Conservation (phyloP, 1,139 yeast species). For the Geotrichum carabidarum region DNA sequence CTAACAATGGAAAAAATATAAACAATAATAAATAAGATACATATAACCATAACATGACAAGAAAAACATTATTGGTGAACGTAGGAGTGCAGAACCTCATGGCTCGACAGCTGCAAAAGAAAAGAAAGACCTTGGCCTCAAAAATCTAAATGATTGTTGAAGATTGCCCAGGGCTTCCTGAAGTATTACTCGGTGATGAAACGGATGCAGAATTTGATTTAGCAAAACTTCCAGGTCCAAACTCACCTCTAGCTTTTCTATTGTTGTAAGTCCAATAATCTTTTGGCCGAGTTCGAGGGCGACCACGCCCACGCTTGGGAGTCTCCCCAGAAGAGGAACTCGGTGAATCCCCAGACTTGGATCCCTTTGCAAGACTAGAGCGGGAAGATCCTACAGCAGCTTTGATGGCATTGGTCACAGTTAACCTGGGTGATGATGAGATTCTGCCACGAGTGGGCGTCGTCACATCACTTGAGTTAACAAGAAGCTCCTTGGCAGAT, state of each 20-base stretch:
- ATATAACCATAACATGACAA: neutral
- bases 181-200: neutral
- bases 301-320: constrained; percentile 10
- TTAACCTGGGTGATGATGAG: constrained; percentile 9
- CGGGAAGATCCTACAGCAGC: constrained; percentile 10
- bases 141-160: neutral
- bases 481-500: neutral
- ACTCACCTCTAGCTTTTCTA: constrained; percentile 10
- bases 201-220: neutral
- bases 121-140: neutral
- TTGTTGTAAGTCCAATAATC: constrained; percentile 13
- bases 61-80: neutral
- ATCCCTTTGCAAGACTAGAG: neutral
- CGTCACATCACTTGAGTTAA: neutral
- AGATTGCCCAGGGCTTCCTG: neutral
- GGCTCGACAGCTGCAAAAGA: neutral
- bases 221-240: constrained; percentile 7
- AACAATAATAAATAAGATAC: neutral
- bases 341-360: neutral
- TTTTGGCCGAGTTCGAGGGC: constrained; percentile 13
- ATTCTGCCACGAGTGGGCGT: neutral
- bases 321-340: constrained; percentile 1
- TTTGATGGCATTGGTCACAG: constrained; percentile 13
- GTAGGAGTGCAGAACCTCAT: neutral
- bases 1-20: neutral